These are phyloP conservation scores for Bolboschoenus planiculmis DNA, from an alignment of 176 grass and related monocot species.

Conservation along the genomic window DNA sequence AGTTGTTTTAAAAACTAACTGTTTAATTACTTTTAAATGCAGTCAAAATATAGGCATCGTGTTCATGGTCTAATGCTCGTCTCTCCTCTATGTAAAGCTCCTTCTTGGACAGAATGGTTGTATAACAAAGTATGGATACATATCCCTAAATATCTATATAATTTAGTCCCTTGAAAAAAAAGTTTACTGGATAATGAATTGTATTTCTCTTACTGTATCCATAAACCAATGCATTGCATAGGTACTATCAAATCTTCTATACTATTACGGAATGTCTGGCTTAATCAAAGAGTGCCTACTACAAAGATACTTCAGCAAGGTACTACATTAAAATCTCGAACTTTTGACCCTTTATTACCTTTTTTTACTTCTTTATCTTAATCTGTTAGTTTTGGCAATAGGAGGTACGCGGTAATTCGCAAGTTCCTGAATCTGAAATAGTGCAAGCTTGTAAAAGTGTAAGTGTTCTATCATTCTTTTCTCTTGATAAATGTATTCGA, in stretches of 20 bases:
- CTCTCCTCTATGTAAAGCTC: slow-evolving; percentile 91
- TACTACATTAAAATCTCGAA: slow-evolving; percentile 21
- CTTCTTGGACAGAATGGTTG: slow-evolving; percentile 96
- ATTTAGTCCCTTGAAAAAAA: not conserved
- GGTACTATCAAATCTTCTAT: slow-evolving; percentile 82
- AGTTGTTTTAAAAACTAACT: slow-evolving; percentile 9
- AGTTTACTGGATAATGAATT: not conserved
- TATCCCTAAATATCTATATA: slow-evolving; percentile 4
- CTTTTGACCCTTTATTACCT: not conserved
- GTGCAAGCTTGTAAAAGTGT: slow-evolving; percentile 97
- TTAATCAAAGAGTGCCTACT: slow-evolving; percentile 84
- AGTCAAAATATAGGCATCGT: slow-evolving; percentile 70
- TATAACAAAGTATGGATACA: slow-evolving; percentile 65
- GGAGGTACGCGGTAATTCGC: slow-evolving; percentile 74
- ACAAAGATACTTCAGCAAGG: slow-evolving; percentile 95
- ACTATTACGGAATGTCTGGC: slow-evolving; percentile 85
- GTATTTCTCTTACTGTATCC: slow-evolving; percentile 3
- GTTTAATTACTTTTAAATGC: slow-evolving; percentile 10
- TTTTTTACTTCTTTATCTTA: slow-evolving; percentile 4
- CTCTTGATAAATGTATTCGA: not conserved
- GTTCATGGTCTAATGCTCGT: slow-evolving; percentile 88
- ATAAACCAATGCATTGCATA: slow-evolving; percentile 10
- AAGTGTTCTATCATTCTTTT: slow-evolving; percentile 23
- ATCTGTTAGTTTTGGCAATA: slow-evolving; percentile 28
- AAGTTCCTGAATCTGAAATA: slow-evolving; percentile 82